Base-by-base conservation (phyloP, 2,329 filamentous ascomycete species). In the Sphaerulina musiva region DNA sequence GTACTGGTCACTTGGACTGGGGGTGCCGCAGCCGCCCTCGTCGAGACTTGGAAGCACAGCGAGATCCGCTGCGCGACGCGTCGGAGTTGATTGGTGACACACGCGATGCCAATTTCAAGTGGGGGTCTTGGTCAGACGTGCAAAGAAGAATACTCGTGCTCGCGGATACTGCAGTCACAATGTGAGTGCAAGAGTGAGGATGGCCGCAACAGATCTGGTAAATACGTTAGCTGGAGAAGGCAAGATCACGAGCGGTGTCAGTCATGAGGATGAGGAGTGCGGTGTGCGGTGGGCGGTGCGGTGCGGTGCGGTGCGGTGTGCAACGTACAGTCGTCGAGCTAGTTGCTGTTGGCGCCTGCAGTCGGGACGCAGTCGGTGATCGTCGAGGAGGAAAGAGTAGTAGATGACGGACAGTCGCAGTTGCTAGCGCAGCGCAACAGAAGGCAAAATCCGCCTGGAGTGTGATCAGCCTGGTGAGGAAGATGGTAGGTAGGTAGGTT, bases 401-500 rank as follows among this genome's bases (percentile, higher is more conserved):
- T 39, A 31, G 14, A 34, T 38, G 8, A 48, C 29, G 49, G 26
- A 49, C 31, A 45, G 41, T 46, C 48, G 44, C 48, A 40, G 45
- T 44, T 48, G 47, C 55, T 57, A 54, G 55, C 51, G 55, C 51
- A 54, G 51, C 31, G 38, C 36, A 51, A 48, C 23, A 23, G 39
- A 51, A 51, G n/a, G 48, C 48, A 51, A 45, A 44, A 43, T 14
- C 40, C 26, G 38, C n/a, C 39, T 12, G 26, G 26, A 29, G 5
- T 6, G 5, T 29, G 26, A 29, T 29, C 26, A 29, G 26, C 26
- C 7, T 42, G n/a, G 40, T n/a, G 40, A 23, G 12, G 8, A 7
- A 36, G 8, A 9, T 12, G 46, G 10, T 17, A 23, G 48, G 48
- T 36, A 38, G 55, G 53, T 49, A 52, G 48, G 44, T 56, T 57